Evolutionary conservation across 2,329 filamentous ascomycete genomes (phyloP), one percentile per base, ranked within the genome.

Genomic region (Truncatella angustata): DNA sequence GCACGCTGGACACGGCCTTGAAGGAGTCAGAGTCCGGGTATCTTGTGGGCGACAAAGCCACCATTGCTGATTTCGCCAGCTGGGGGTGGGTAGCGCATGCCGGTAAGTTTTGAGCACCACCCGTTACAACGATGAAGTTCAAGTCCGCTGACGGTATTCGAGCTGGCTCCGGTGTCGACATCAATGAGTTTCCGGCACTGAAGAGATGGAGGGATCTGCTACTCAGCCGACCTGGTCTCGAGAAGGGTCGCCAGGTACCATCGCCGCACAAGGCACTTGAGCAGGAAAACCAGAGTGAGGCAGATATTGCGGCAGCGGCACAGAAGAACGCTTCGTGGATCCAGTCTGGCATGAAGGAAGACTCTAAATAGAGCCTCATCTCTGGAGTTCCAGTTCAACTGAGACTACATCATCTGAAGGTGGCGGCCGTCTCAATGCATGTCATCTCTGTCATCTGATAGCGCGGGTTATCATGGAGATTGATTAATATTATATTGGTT

Each of bases 191-290:
- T 65, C 84, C 84, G 2, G 66, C 75, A 34, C 61, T 88, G 57
- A 84, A 86, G 68, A 77, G 77, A 4, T 88, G 85, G 85, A 79
- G 85, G 62, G 81, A 86, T 51, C 72, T 74, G 40, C 76, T 52
- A 5, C 69, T 75, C 23, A 71, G 73, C 26, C 72, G 84, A 6
- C 76, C 79, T 1, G 84, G 70, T 2, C 73, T 86, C 2, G 53
- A 55, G 40, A 55, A 55, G 53, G 53, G 87, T 11, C 73, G 81
- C 45, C 77, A 90, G 70, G 81, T 90, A 10, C 87, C 87, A 1
- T 74, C 77, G 12, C 78, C 70, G 30, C 79, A 88, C 60, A 85
- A 79, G 63, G 80, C 83, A 14, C 62, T 84, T 28, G 69, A 76
- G 16, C 54, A 66, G 28, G 60, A 67, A 48, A 66, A 69, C 16